Percentiles rank a stretch among this genome's conserved stretches.
These are phyloP conservation scores for Metschnikowia similis DNA, from an alignment of 805 yeast genomes.

Conservation along the genomic window DNA sequence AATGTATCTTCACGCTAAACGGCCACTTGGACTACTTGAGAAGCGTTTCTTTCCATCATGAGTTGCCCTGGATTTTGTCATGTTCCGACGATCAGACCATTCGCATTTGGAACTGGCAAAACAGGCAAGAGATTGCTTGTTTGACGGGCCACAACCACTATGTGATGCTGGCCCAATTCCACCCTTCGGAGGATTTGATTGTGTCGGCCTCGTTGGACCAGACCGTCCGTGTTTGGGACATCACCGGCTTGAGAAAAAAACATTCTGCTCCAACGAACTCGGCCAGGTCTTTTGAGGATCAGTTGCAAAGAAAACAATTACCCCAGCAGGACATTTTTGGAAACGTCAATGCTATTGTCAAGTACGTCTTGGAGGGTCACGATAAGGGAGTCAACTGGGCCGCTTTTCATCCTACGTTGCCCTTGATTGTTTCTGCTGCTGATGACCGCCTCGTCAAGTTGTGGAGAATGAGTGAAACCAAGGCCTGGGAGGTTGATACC, in stretches of 20 bases:
- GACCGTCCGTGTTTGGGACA: slow-evolving; percentile 99
- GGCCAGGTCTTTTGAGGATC: slow-evolving; percentile 54
- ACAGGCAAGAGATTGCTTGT: slow-evolving; percentile 94
- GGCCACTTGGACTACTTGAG: slow-evolving; percentile 97
- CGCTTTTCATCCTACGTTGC: slow-evolving; percentile 93
- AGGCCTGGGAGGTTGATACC: slow-evolving; percentile 99
- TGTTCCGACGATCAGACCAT: slow-evolving; percentile 98
- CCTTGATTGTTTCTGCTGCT: slow-evolving; percentile 90
- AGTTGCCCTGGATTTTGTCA: slow-evolving; percentile 95
- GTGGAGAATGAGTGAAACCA: slow-evolving; percentile 96
- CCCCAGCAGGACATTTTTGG: slow-evolving; percentile 94
- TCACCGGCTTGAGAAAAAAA: slow-evolving; percentile 87
- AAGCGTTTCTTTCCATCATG: slow-evolving; percentile 90
- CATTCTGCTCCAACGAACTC: slow-evolving; percentile 74
- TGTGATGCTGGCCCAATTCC: slow-evolving; percentile 97
- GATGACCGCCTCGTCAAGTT: slow-evolving; percentile 93
- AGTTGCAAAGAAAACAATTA: slow-evolving; percentile 56
- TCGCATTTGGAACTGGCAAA: slow-evolving; percentile 99
- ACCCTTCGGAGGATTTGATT: slow-evolving; percentile 88
- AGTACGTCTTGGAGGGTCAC: slow-evolving; percentile 95
- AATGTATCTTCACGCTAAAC: slow-evolving; percentile 83
- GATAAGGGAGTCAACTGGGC: slow-evolving; percentile 99
- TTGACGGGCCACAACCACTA: slow-evolving; percentile 97
- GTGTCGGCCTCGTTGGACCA: slow-evolving; percentile 96
- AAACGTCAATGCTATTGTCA: slow-evolving; percentile 88